Evolutionary conservation across 768 basidiomycete species (phyloP), one percentile per base, ranked within the genome.

Genomic region (Porpolomopsis calyptriformis): DNA sequence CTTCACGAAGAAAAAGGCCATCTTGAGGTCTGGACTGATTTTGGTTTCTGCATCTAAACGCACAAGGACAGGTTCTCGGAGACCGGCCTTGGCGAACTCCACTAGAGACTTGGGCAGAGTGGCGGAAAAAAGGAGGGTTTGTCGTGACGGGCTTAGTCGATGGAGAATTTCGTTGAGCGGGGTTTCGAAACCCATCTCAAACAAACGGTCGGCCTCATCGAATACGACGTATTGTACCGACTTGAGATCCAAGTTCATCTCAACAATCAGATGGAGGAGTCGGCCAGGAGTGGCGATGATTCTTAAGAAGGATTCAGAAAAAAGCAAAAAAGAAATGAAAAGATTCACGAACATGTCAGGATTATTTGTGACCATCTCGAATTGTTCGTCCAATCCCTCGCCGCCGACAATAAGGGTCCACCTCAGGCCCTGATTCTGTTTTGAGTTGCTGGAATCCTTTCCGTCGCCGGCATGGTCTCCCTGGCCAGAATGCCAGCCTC

Each of bases 211-310:
- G 0, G 96, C 96, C 65, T 99, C 96, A 58, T 99, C 96, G 56
- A 97, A 97, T 19, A 98, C 87, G 50, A 92, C 79, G 49, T 87
- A 90, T 64, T 93, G 81, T 4, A 93, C 71, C 0, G 85, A 82
- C 42, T 84, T 79, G 22, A 99, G 70, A 58, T 94, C 90, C 40
- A 96, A 68, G 51, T 85, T 86, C 94, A 98, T 98, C 67, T 99
- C 96, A 41, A 98, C 87, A 43, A 87, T 74, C 19, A 99, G 74
- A 66, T 99, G 96, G n/a, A 99, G 77, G 26, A 99, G 71, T 52
- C 96, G 91, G 49, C 96, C 96, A 14, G 96, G 96, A 9, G 96
- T 99, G 19, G 96, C 94, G 53, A 99, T 94, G 52, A 99, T 86
- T 16, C 93, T 97, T 54, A 19, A 50, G 20, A 34, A 6, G 25